phyloP scores from a whole-genome alignment of 75 land plant genomes.

The Chamaecyparis obtusa region DNA sequence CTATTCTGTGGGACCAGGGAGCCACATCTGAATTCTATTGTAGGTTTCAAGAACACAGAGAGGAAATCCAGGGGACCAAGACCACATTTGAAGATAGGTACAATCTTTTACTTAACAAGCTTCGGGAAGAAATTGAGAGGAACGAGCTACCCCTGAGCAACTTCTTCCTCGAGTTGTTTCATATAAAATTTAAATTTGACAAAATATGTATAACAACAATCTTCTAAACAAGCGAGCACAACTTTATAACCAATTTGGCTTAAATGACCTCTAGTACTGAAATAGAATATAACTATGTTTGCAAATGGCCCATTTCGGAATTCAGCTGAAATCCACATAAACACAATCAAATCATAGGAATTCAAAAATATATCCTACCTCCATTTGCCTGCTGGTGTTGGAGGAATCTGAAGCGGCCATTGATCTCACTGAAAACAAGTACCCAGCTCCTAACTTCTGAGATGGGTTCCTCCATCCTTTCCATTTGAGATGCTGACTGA shows the following conservation, averaged over 20 bases:
- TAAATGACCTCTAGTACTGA: background rate
- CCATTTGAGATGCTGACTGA: background rate
- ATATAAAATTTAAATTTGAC: background rate
- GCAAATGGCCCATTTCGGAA: background rate
- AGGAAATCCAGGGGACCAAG: too few relatives aligned
- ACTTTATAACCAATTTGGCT: background rate
- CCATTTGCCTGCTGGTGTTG: background rate
- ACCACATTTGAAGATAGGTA: too few relatives aligned
- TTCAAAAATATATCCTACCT: background rate
- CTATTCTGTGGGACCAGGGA: background rate
- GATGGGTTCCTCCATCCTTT: background rate
- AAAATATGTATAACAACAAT: background rate
- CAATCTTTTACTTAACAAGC: background rate
- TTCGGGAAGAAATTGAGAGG: background rate
- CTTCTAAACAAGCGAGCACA: background rate
- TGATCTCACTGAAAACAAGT: background rate
- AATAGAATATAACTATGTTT: background rate
- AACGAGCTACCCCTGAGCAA: background rate
- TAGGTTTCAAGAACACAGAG: too few relatives aligned
- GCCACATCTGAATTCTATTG: background rate
- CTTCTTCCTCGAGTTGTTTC: background rate
- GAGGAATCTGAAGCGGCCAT: background rate
- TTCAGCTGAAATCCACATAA: background rate
- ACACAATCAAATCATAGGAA: background rate
- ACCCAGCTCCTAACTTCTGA: background rate